A percentile compares a stretch with the other conserved stretches of the same genome.
Evolutionary conservation across 495 filamentous ascomycete species (phyloP).

Genomic region (Hypoxylon cercidicola): DNA sequence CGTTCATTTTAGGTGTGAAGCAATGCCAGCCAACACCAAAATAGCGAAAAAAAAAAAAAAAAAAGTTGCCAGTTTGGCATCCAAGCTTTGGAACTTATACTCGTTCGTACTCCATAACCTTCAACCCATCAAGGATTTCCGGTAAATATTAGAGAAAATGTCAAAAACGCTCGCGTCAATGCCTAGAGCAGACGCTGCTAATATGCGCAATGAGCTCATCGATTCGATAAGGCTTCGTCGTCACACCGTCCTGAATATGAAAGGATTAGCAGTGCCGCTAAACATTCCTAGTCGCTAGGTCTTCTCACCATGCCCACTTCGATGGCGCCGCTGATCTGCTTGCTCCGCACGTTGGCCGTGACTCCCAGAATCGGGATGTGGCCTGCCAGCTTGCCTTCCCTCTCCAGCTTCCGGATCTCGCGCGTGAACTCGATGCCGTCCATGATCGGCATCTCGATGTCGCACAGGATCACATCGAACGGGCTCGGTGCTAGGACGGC

Average conservation of each 20-base stretch:
- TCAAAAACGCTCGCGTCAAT: neutral
- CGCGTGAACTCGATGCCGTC: conserved; percentile 76
- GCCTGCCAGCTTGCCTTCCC: conserved; percentile 19
- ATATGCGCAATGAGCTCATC: conserved; percentile 73
- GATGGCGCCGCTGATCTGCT: conserved; percentile 73
- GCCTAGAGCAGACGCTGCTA: conserved; percentile 34
- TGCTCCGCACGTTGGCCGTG: conserved; percentile 75
- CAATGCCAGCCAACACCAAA: too few species aligned
- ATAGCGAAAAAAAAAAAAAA: too few species aligned
- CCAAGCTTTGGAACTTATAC: too few species aligned
- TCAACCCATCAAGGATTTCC: too few species aligned
- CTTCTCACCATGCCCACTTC: conserved; percentile 70
- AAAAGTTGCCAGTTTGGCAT: too few species aligned
- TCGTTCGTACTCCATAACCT: too few species aligned
- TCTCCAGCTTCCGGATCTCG: conserved; percentile 72
- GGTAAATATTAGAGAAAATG: neutral
- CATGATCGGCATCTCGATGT: conserved; percentile 88
- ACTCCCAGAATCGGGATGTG: conserved; percentile 81
- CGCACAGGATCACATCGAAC: conserved; percentile 76
- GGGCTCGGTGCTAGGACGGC: conserved; percentile 39
- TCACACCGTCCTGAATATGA: conserved; percentile 67
- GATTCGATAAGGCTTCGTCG: conserved; percentile 78
- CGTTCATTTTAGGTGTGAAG: too few species aligned
- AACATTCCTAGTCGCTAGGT: conserved; percentile 40
- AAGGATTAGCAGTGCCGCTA: conserved; percentile 7